A percentile compares a stretch with the other conserved stretches of the same genome.
phyloP scores from a whole-genome alignment of 805 yeast genomes.

The Cyberlindnera bimundalis region DNA sequence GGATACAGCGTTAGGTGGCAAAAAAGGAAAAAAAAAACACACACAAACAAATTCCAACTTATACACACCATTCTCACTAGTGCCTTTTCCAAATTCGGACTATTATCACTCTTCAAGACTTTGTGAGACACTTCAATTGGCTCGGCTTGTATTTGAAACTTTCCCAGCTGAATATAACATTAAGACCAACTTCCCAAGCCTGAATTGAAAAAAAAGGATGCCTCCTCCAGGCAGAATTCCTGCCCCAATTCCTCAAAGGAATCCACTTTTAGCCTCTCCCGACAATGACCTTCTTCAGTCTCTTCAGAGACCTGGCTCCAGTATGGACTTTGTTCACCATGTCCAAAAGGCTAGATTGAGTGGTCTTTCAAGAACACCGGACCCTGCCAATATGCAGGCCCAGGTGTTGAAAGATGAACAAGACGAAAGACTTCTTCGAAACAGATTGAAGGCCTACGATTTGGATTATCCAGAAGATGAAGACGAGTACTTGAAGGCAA shows the following conservation, averaged over 20 bases:
- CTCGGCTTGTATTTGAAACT: too few relatives aligned
- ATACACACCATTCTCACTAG: too few relatives aligned
- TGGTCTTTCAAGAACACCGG: conserved; percentile 25
- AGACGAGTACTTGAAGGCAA: conserved; percentile 29
- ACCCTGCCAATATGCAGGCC: conserved; percentile 17
- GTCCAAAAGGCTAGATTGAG: conserved; percentile 8
- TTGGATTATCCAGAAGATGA: conserved; percentile 50
- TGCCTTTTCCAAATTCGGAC: too few relatives aligned
- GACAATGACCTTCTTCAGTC: conserved; percentile 2
- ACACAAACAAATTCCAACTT: too few relatives aligned
- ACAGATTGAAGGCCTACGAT: conserved; percentile 39
- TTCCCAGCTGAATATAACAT: too few relatives aligned
- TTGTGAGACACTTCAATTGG: too few relatives aligned
- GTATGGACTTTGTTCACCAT: conserved; percentile 11
- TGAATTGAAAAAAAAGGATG: not conserved
- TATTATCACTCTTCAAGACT: too few relatives aligned
- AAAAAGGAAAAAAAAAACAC: too few relatives aligned
- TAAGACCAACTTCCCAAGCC: not conserved
- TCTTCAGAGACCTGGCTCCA: conserved; percentile 19
- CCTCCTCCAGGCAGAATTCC: conserved; percentile 11
- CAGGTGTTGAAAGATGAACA: conserved; percentile 7
- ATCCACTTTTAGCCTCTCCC: conserved; percentile 10
- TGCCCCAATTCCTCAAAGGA: conserved; percentile 26
- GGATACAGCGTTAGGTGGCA: too few relatives aligned
- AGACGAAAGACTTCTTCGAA: conserved; percentile 24